Base-by-base conservation (phyloP, 2,329 filamentous ascomycete genomes). In the Alternaria sp. region DNA sequence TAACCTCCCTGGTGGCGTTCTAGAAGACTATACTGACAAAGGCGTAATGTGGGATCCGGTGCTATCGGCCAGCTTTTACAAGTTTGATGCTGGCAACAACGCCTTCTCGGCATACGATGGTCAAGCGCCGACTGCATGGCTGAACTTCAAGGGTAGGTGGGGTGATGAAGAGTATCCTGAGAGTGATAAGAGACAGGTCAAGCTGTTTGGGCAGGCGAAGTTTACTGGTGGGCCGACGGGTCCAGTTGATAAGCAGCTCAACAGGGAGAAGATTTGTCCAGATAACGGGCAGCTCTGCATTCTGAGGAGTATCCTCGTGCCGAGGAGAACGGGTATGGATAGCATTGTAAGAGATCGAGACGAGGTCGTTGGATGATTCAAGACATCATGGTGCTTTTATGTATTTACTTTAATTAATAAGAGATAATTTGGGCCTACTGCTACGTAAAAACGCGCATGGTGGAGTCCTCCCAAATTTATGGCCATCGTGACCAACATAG, bases 41-140 rank as follows among this genome's bases (percentile, higher is more conserved):
- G 88, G 87, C 4, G 69, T 78, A 3, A 73, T 87, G 5, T 91
- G 87, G 87, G 89, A 91, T 70, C 87, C 89, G 0, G 75, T 82
- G 0, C 76, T 83, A 1, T 84, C 80, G 8, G 82, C 86, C 0
- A 89, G 85, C 66, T 84, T 80, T 56, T 90, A 88, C 77, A 81
- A 74, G 14, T 90, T 84, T 71, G 77, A 85, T 67, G 75, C 32
- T 1, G 61, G 60, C 0, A 80, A 70, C 0, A 74, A 74, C 11
- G 74, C 59, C 0, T 88, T 89, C 64, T 76, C 79, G 4, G 71
- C 86, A 3, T 85, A 85, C 55, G 81, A 82, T 38, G 80, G 78
- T 46, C 74, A 62, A 8, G 73, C 74, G 6, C 87, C 89, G 0
- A 78, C 85, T 2, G 81, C 80, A 14, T 90, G 84, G 79, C 79